These are phyloP conservation scores for Exophiala mesophila DNA, from an alignment of 2,329 filamentous ascomycete species.

Conservation along the genomic window DNA sequence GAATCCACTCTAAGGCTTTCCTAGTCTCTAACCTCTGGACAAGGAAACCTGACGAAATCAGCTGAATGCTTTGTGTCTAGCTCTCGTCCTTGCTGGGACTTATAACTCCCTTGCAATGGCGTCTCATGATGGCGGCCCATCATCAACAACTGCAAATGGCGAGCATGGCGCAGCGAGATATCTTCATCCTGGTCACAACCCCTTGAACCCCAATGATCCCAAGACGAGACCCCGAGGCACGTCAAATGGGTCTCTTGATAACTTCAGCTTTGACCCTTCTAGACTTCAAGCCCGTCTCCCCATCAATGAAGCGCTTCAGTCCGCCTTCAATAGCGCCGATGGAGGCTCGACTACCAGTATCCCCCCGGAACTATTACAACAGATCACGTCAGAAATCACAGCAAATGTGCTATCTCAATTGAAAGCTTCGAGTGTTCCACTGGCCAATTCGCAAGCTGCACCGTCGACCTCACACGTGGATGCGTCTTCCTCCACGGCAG, in stretches of 20 bases:
- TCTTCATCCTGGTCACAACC: conserved; percentile 13
- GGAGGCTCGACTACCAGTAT: conserved; percentile 42
- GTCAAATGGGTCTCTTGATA: conserved; percentile 9
- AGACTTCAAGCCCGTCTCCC: conserved; percentile 36
- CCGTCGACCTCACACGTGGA: conserved; percentile 22
- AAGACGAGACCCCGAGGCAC: conserved; percentile 7
- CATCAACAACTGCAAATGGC: conserved; percentile 7
- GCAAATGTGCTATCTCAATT: conserved; percentile 56
- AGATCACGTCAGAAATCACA: conserved; percentile 54
- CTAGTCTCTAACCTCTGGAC: too few species aligned
- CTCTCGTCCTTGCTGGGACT: conserved; percentile 13
- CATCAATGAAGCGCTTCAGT: conserved; percentile 54
- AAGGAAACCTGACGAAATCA: too few species aligned
- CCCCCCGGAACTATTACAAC: conserved; percentile 56
- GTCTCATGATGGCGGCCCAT: conserved; percentile 10
- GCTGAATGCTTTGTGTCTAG: conserved; percentile 17
- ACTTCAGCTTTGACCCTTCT: conserved; percentile 10
- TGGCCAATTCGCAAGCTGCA: conserved; percentile 30
- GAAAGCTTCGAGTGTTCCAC: conserved; percentile 41
- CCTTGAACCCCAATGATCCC: conserved; percentile 7
- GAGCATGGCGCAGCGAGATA: conserved; percentile 13
- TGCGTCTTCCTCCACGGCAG: conserved; percentile 34
- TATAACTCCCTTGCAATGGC: conserved; percentile 13
- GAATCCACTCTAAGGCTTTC: too few species aligned
- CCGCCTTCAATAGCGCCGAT: conserved; percentile 50